Base-by-base conservation (phyloP, 371 early-diverging fungal species). In the Chytridiales sp. region DNA sequence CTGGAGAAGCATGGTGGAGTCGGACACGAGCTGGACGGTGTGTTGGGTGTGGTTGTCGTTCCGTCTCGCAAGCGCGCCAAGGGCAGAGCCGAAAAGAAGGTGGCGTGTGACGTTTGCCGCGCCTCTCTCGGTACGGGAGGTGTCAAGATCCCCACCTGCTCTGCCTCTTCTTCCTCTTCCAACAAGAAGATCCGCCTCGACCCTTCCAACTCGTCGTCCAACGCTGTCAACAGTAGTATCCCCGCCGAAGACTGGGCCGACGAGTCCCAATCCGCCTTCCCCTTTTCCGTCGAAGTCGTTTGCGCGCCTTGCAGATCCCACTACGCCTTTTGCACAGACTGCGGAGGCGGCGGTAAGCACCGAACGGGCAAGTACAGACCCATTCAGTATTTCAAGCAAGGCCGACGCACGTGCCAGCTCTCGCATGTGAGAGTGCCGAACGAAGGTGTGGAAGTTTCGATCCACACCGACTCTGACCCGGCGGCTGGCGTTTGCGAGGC, bases 301-400 rank as follows among this genome's bases (percentile, higher is more conserved):
- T 73, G 74, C 48, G 46, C 60, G 6, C 47, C 40, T 29, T 73
- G 74, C 39, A 56, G 67, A 15, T 58, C 40, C 19, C 19, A 38
- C 43, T 73, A 47, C 53, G 66, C 61, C 31, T 39, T 39, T 39
- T 73, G 74, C 59, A 66, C 69, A 6, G 68, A 64, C 36, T 72
- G 73, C 49, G 73, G 73, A 19, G 73, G 73, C 27, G 73, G 73
- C 42, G 73, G 73, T 4, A 72, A 69, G 62, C 69, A 67, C 61
- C 69, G 75, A 4, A 72, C 72, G 9, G 75, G 75, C 19, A 75
- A 75, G 59, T 75, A 69, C 61, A 48, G 75, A 1, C 75, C 75
- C 6, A 50, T 62, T 8, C 70, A 62, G 31, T 64, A 72, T 32
- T 75, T 75, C 65, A 32, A 47, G 26, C 39, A 47, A 17, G 55